Evolutionary conservation across 208 protist genomes (phyloP).

Genomic region (Polymyxa betae): DNA sequence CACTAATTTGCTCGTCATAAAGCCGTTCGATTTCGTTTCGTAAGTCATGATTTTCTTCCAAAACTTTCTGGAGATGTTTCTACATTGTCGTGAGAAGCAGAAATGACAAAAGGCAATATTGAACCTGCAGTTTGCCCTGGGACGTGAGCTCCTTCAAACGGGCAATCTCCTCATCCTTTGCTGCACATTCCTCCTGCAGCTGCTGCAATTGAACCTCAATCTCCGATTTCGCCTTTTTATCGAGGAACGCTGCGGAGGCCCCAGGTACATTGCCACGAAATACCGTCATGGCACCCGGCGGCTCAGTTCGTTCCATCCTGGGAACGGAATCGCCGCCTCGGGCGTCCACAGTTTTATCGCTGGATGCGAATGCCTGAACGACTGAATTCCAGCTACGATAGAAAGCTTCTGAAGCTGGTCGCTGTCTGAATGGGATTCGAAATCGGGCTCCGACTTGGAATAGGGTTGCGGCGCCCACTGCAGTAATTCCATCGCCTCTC

Average conservation of each 20-base stretch:
- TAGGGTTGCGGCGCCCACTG: no score
- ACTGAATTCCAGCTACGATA: no score
- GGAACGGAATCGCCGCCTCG: no score
- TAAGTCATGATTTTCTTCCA: slow-evolving; percentile 30
- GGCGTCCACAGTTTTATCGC: no score
- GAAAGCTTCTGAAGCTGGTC: no score
- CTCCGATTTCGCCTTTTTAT: neutral
- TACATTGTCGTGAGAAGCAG: neutral
- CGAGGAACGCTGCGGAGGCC: neutral
- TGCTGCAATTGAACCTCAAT: slow-evolving; percentile 28
- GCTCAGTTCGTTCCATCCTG: no score
- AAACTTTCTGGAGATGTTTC: slow-evolving; percentile 50
- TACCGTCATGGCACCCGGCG: neutral
- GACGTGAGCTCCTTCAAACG: neutral
- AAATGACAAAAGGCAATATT: neutral
- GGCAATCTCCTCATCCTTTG: slow-evolving; percentile 37
- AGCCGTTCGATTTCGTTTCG: neutral
- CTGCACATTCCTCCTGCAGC: neutral
- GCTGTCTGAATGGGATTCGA: no score
- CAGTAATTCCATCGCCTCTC: no score
- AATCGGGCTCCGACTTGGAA: no score
- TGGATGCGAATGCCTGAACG: no score
- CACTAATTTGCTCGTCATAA: neutral
- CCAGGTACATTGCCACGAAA: neutral
- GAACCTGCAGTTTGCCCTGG: neutral